These are phyloP conservation scores for Rhizoclosmatium globosum DNA, from an alignment of 192 early-diverging fungal species.

Conservation along the genomic window DNA sequence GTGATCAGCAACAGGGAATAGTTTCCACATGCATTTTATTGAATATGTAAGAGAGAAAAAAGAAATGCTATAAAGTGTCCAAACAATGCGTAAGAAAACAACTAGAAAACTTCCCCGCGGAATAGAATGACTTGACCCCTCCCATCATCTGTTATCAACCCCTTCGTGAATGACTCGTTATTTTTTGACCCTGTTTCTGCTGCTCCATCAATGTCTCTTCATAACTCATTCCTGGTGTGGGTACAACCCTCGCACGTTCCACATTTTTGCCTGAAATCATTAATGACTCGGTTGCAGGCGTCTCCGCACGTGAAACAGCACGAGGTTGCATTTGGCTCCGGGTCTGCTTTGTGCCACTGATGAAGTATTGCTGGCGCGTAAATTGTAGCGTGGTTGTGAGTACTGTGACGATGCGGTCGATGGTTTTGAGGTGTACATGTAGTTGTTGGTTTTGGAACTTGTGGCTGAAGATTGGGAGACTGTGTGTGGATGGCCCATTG, in stretches of 20 bases:
- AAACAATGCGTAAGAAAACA: not conserved
- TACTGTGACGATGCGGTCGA: not conserved
- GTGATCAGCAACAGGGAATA: no score
- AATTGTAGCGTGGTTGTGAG: conserved; percentile 25
- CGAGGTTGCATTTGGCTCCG: conserved; percentile 6
- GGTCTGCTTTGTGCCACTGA: not conserved
- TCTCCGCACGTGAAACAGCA: not conserved
- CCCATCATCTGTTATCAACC: not conserved
- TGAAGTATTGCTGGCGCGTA: conserved; percentile 1
- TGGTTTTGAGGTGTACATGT: not conserved
- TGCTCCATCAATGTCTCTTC: conserved; percentile 5
- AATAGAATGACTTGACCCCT: not conserved
- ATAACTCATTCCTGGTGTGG: not conserved
- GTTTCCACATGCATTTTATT: not conserved
- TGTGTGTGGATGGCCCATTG: not conserved
- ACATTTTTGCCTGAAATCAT: conserved; percentile 27
- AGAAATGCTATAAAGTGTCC: not conserved
- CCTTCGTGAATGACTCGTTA: not conserved
- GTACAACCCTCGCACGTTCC: not conserved
- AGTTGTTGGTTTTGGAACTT: not conserved
- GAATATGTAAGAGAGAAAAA: not conserved
- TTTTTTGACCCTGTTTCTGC: conserved; percentile 7
- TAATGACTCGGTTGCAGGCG: not conserved
- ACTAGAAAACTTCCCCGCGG: not conserved
- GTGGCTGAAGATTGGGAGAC: not conserved